Evolutionary conservation across 768 basidiomycete genomes (phyloP).

Genomic region (Cystofilobasidium macerans): DNA sequence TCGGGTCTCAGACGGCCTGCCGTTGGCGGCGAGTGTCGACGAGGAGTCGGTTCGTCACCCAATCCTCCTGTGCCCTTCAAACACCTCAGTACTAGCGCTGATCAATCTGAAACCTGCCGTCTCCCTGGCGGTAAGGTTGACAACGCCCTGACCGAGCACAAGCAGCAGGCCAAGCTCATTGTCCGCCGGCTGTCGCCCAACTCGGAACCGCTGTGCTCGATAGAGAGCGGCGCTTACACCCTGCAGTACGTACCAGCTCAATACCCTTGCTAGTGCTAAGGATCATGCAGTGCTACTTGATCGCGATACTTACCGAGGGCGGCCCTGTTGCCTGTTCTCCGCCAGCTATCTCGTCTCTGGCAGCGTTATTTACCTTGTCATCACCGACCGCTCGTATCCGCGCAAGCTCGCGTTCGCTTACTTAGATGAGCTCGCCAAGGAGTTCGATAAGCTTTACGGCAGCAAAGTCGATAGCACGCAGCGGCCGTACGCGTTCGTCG

Average conservation of each 20-base stretch:
- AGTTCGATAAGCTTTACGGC: slow-evolving; percentile 85
- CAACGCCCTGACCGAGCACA: slow-evolving; percentile 86
- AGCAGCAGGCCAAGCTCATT: slow-evolving; percentile 94
- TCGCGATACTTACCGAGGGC: neutral
- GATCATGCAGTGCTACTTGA: neutral
- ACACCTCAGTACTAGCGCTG: slow-evolving; percentile 1
- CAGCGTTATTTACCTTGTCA: slow-evolving; percentile 87
- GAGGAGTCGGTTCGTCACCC: slow-evolving; percentile 68
- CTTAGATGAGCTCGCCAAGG: slow-evolving; percentile 90
- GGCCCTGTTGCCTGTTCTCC: neutral
- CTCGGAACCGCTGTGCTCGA: slow-evolving; percentile 89
- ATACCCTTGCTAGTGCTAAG: neutral
- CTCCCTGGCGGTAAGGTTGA: slow-evolving; percentile 58
- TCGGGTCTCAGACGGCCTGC: slow-evolving; percentile 44
- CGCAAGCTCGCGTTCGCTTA: slow-evolving; percentile 95
- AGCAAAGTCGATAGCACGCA: slow-evolving; percentile 80
- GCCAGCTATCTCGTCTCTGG: slow-evolving; percentile 84
- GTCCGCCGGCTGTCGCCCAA: slow-evolving; percentile 89
- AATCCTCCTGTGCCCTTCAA: neutral
- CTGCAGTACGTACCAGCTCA: slow-evolving; percentile 59
- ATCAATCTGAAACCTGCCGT: too few relatives aligned
- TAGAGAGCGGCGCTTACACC: slow-evolving; percentile 91
- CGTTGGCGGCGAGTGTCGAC: slow-evolving; percentile 89
- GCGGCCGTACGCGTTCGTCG: slow-evolving; percentile 98
- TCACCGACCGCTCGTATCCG: slow-evolving; percentile 85